Conservation (phyloP, 2,329 filamentous ascomycete genomes). For the Fusarium albosuccineum region DNA sequence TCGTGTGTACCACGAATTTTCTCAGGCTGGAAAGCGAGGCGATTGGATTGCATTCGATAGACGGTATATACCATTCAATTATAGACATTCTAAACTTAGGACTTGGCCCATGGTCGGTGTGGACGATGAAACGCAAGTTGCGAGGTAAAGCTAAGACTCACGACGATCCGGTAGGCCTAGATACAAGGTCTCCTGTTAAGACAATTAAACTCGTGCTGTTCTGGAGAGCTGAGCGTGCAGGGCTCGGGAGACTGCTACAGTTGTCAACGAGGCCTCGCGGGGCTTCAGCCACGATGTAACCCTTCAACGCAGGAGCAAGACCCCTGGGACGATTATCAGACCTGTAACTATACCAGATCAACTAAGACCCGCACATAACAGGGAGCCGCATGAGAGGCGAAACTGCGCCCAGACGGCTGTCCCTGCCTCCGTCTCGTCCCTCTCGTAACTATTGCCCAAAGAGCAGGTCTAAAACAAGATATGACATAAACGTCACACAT, state of each 20-base stretch:
- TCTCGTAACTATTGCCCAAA: background rate
- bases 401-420: slow-evolving; percentile 30
- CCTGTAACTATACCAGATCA: slow-evolving; percentile 24
- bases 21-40: slow-evolving; percentile 7
- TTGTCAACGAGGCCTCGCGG: background rate
- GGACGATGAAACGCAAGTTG: background rate
- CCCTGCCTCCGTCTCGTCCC: background rate
- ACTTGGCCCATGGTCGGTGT: background rate
- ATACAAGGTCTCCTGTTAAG: background rate
- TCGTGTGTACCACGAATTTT: slow-evolving; percentile 29
- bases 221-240: background rate
- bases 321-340: slow-evolving; percentile 17
- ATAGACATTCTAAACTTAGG: background rate
- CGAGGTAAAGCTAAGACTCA: slow-evolving; percentile 5
- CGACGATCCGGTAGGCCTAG: background rate
- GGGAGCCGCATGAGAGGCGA: slow-evolving; percentile 14
- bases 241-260: slow-evolving; percentile 22
- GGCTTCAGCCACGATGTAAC: slow-evolving; percentile 34
- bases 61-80: slow-evolving; percentile 20
- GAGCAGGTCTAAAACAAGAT: slow-evolving; percentile 16
- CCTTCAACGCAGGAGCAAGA: slow-evolving; percentile 15
- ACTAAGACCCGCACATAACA: slow-evolving; percentile 7
- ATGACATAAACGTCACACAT: slow-evolving; percentile 18
- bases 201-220: background rate
- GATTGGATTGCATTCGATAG: slow-evolving; percentile 25